Percentiles rank a stretch among this genome's conserved stretches.
phyloP scores from a whole-genome alignment of 495 filamentous ascomycete species.

The Penicillium bovifimosum region DNA sequence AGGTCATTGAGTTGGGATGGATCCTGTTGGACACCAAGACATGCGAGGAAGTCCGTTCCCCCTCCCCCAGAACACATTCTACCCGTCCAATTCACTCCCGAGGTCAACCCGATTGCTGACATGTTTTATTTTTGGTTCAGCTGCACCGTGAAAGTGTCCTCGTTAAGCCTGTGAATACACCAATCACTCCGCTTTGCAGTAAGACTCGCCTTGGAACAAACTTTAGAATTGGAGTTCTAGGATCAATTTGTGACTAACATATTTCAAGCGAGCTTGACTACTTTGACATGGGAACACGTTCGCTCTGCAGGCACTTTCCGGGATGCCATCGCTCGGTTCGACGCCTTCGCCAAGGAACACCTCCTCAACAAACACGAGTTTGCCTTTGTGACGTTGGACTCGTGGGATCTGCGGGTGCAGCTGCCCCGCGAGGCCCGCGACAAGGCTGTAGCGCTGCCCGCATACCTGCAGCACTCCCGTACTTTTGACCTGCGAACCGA shows the following conservation, averaged over 20 bases:
- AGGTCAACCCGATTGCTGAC: constrained; percentile 9
- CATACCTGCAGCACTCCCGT: constrained; percentile 93
- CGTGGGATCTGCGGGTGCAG: constrained; percentile 97
- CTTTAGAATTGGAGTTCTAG: constrained; percentile 1
- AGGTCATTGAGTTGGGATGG: constrained; percentile 99
- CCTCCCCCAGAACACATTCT: constrained; percentile 6
- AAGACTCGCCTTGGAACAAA: constrained; percentile 40
- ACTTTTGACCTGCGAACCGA: constrained; percentile 95
- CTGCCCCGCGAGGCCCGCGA: constrained; percentile 94
- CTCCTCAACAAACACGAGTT: constrained; percentile 84
- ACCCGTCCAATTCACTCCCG: constrained; percentile 5
- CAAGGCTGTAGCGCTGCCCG: constrained; percentile 93
- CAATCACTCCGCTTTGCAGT: constrained; percentile 98
- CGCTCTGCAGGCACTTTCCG: constrained; percentile 93
- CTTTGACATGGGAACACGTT: constrained; percentile 97
- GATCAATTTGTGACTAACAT: constrained; percentile 27
- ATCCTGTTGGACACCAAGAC: constrained; percentile 87
- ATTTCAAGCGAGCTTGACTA: constrained; percentile 82
- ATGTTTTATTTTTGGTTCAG: constrained; percentile 42
- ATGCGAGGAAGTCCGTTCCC: constrained; percentile 73
- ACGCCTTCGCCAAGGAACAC: constrained; percentile 85
- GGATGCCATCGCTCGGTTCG: constrained; percentile 92
- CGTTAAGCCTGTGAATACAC: constrained; percentile 96
- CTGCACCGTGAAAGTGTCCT: constrained; percentile 91
- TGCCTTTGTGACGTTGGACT: constrained; percentile 95